phyloP scores from a whole-genome alignment of 768 basidiomycete species.

The Auricularia cornea region DNA sequence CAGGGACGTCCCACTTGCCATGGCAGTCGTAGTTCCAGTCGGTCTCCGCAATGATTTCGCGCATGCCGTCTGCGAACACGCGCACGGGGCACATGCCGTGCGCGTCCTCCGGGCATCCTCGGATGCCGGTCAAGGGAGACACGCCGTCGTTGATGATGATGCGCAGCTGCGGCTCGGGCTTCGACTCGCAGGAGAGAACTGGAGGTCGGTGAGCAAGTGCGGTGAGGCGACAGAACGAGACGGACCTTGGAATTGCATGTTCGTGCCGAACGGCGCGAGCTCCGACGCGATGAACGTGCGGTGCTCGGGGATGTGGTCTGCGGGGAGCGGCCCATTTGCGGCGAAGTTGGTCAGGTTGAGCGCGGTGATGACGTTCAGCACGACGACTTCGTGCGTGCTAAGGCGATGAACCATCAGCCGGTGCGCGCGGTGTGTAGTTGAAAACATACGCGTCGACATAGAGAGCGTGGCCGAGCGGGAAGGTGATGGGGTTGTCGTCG shows the following conservation, averaged over 20 bases:
- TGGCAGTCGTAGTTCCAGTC: constrained; percentile 28
- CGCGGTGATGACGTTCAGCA: constrained; percentile 79
- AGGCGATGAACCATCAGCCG: no score
- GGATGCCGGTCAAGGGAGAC: constrained; percentile 22
- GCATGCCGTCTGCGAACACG: constrained; percentile 22
- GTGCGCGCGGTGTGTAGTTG: no score
- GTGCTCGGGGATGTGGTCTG: constrained; percentile 57
- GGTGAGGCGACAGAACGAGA: constrained; percentile 6
- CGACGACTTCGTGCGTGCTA: constrained; percentile 77
- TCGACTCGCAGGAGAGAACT: constrained; percentile 26
- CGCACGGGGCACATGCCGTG: constrained; percentile 28
- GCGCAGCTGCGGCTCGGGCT: constrained; percentile 19
- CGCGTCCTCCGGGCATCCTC: constrained; percentile 22
- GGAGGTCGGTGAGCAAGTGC: background rate
- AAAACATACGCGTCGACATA: constrained; percentile 62
- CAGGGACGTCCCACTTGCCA: constrained; percentile 66
- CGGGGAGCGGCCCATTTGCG: constrained; percentile 62
- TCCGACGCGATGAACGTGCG: constrained; percentile 19
- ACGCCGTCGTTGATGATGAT: constrained; percentile 30
- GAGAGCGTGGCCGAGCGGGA: constrained; percentile 61
- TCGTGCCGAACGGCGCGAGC: constrained; percentile 33
- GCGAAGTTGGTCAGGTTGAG: constrained; percentile 75
- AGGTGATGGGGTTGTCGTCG: constrained; percentile 55
- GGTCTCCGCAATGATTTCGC: constrained; percentile 22
- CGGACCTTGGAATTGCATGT: constrained; percentile 69